A percentile compares a stretch with the other conserved stretches of the same genome.
These are phyloP conservation scores for grape (Vitis vinifera) DNA, from an alignment of 164 flowering plant species.

Conservation along the genomic window ASM3070453v1 NC_081820.1:8120001-8120500, in stretches of 20 bases:
- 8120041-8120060: slow-evolving; percentile 86
- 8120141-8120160: slow-evolving; percentile 69
- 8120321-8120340: slow-evolving; percentile 42
- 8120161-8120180: slow-evolving; percentile 84
- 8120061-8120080: slow-evolving; percentile 83
- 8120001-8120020: slow-evolving; percentile 93
- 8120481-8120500: slow-evolving; percentile 50
- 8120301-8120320: slow-evolving; percentile 29
- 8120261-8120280: slow-evolving; percentile 13
- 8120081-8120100: slow-evolving; percentile 99
- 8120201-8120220: slow-evolving; percentile 93
- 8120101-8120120: slow-evolving; percentile 83
- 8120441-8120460: slow-evolving; percentile 49
- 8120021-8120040: slow-evolving; percentile 97
- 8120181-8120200: slow-evolving; percentile 76
- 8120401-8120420: slow-evolving; percentile 57
- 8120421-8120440: slow-evolving; percentile 66
- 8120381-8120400: slow-evolving; percentile 22
- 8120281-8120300: slow-evolving; percentile 5
- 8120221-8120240: slow-evolving; percentile 84
- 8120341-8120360: slow-evolving; percentile 45
- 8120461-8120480: slow-evolving; percentile 51
- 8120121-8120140: slow-evolving; percentile 68
- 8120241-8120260: slow-evolving; percentile 71
- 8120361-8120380: slow-evolving; percentile 33